Base-by-base conservation (phyloP, 768 basidiomycete genomes). In the Lyophyllum shimeji region DNA sequence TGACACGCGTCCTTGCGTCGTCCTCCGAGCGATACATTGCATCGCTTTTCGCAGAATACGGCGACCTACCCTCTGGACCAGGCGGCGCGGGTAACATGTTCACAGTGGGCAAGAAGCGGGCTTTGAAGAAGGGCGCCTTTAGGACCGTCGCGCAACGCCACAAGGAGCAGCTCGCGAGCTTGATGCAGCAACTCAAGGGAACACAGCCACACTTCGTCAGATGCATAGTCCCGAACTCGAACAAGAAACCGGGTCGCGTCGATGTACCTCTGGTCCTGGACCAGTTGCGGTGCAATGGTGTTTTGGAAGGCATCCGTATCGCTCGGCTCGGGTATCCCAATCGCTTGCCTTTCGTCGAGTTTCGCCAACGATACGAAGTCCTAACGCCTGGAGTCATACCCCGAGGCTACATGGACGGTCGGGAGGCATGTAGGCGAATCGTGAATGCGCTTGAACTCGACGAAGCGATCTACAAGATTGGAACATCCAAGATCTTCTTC, bases 161-260 rank as follows among this genome's bases (percentile, higher is more conserved):
- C 73, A 96, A 92, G 65, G 96, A 98, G 68, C 97, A 98, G 67
- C 82, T 99, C 7, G 78, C 88, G 8, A 90, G 90, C 63, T 79
- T 99, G 50, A 96, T 99, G 93, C 69, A 75, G 2, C 97, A 98
- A 65, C 79, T 99, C 11, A 85, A 90, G 54, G 84, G 93, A 1
- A 99, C 97, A 0, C 95, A 98, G 63, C 97, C 97, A 0, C 97
- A 99, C 70, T 99, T 99, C 71, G 91, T 99, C 12, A 83, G 97
- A 23, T 99, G 97, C 67, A 99, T 99, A 63, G 96, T 99, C 1
- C 97, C 97, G 1, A 99, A 99, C 64, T 75, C 80, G 18, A 76
- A 85, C 72, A 98, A 98, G 79, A 91, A 90, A 65, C 93, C 97
- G 0, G 90, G 90, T 6, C 83, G 90, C 43, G 81, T 99, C 59